These are phyloP conservation scores for Heliamphora pulchella DNA, from an alignment of 179 eudicot species.

Conservation along the genomic window DNA sequence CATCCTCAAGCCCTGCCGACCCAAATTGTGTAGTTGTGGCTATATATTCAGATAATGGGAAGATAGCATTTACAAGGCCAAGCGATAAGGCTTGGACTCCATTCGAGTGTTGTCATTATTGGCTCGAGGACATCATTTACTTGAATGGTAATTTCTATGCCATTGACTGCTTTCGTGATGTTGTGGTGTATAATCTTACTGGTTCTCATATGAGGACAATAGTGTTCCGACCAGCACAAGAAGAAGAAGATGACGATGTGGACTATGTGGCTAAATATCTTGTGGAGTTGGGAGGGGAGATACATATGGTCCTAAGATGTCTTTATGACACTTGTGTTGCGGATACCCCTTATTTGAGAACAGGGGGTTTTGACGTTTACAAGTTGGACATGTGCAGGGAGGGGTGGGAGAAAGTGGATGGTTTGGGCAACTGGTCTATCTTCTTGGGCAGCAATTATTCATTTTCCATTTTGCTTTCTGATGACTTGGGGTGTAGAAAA, in stretches of 20 bases:
- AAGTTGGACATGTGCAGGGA: conserved; percentile 17
- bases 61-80: conserved; percentile 23
- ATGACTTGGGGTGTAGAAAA: conserved; percentile 21
- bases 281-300: conserved; percentile 13
- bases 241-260: neutral
- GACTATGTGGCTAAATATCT: neutral
- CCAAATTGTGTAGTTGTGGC: conserved; percentile 19
- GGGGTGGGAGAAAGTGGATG: conserved; percentile 25
- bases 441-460: conserved; percentile 33
- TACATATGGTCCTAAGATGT: conserved; percentile 1
- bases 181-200: conserved; percentile 17
- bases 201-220: conserved; percentile 1
- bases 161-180: conserved; percentile 10
- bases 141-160: conserved; percentile 29
- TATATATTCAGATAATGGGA: conserved; percentile 10
- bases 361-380: conserved; percentile 24
- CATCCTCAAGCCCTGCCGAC: conserved; percentile 19
- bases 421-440: conserved; percentile 21
- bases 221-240: neutral
- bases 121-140: conserved; percentile 30
- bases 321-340: neutral
- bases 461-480: conserved; percentile 21
- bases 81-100: conserved; percentile 25
- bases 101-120: conserved; percentile 9
- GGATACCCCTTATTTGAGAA: conserved; percentile 16